Conservation (phyloP, 2,329 filamentous ascomycete genomes). For the Colletotrichum endophyticum region DNA sequence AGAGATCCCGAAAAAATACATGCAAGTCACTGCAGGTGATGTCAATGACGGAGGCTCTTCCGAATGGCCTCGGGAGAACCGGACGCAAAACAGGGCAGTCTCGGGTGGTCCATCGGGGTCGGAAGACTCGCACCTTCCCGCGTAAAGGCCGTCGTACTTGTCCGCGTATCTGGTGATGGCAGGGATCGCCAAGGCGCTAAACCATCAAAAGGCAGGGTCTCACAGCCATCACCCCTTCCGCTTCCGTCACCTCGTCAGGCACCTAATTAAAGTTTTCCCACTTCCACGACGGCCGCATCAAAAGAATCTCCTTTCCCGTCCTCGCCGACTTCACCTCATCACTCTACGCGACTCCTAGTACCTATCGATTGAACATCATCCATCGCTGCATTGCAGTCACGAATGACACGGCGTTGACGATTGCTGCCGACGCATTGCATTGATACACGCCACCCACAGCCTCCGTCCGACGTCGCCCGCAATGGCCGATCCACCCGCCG, state of each 20-base stretch:
- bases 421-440: neutral
- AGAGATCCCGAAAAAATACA: neutral
- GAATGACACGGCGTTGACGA: neutral
- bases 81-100: neutral
- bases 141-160: neutral
- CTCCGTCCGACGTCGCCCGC: neutral
- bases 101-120: neutral
- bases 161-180: neutral
- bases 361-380: neutral
- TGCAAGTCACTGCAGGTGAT: neutral
- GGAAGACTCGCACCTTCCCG: neutral
- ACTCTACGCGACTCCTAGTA: neutral
- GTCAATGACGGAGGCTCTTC: neutral
- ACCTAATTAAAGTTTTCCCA: neutral
- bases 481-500: slow-evolving; percentile 9
- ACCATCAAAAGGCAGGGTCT: neutral
- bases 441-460: neutral
- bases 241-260: neutral
- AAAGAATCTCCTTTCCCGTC: neutral
- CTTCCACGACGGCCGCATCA: neutral
- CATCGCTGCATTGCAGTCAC: neutral
- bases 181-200: neutral
- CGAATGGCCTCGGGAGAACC: neutral
- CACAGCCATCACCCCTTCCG: neutral
- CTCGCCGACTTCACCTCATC: neutral